Conservation (phyloP, 176 grass and related monocot genomes). For the Cenchrus purpureus region DNA sequence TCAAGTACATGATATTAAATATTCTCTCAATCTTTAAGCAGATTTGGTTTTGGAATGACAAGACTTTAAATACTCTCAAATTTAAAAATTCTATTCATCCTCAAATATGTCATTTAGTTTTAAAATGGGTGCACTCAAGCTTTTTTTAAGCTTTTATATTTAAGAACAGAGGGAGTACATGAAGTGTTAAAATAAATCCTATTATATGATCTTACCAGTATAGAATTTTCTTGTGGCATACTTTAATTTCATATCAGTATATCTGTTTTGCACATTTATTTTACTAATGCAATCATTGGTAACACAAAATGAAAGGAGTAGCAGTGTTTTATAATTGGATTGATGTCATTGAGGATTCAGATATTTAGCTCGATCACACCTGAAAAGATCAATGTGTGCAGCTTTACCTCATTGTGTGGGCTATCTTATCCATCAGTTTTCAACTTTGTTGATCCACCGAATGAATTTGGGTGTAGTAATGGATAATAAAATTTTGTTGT, state of each 20-base stretch:
- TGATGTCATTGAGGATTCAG: neutral
- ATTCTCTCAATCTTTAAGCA: neutral
- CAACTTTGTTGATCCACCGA: no score
- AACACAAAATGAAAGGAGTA: no score
- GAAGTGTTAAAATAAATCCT: neutral
- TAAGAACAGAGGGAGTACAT: neutral
- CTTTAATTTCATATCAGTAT: neutral
- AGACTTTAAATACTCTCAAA: neutral
- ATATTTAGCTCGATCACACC: neutral
- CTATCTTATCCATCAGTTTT: constrained; percentile 19
- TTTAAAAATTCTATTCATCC: neutral
- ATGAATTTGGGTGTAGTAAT: no score
- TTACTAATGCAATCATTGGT: neutral
- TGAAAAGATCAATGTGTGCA: constrained; percentile 1
- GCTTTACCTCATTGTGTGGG: neutral
- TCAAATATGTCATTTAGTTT: neutral
- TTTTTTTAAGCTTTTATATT: neutral
- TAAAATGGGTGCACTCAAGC: neutral
- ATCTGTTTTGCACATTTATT: neutral
- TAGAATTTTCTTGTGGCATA: neutral
- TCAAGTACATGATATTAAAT: neutral
- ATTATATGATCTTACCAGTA: neutral
- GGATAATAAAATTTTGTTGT: no score
- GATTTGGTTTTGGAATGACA: neutral
- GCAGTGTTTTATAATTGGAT: neutral